A percentile compares a stretch with the other conserved stretches of the same genome.
Evolutionary conservation across 2,329 filamentous ascomycete species (phyloP).

Genomic region (Teratosphaeria pseudoeucalypti): DNA sequence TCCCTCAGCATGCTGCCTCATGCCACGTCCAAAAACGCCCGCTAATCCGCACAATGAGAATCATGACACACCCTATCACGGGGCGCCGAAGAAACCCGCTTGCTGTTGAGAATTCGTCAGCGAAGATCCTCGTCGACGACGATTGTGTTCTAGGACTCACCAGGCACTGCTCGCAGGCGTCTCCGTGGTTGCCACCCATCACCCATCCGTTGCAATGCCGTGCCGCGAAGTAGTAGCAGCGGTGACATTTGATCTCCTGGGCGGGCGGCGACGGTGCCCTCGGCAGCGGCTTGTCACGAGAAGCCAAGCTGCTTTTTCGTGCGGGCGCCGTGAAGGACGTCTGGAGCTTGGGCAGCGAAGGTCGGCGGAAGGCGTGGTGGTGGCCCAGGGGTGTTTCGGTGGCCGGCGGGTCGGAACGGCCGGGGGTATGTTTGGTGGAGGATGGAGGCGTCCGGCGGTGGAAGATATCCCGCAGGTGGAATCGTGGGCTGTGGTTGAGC

Average conservation of each 20-base stretch:
- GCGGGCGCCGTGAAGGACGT: slow-evolving; percentile 15
- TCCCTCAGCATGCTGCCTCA: not conserved
- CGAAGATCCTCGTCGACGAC: not conserved
- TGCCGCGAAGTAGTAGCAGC: slow-evolving; percentile 28
- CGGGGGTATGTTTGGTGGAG: slow-evolving; percentile 6
- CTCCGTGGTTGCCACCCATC: slow-evolving; percentile 22
- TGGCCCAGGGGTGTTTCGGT: not conserved
- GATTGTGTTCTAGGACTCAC: slow-evolving; percentile 7
- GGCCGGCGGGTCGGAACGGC: not conserved
- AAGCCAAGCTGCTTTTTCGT: slow-evolving; percentile 3
- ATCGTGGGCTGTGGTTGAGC: slow-evolving; percentile 8
- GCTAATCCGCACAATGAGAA: not conserved
- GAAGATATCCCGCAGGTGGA: slow-evolving; percentile 14
- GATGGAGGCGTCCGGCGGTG: slow-evolving; percentile 18
- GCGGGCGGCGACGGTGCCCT: slow-evolving; percentile 2
- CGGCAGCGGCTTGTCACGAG: slow-evolving; percentile 6
- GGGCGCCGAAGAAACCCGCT: slow-evolving; percentile 23
- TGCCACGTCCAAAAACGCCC: not conserved
- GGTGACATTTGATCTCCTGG: slow-evolving; percentile 23
- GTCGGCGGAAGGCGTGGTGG: slow-evolving; percentile 6
- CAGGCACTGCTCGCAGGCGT: slow-evolving; percentile 25
- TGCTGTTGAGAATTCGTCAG: slow-evolving; percentile 12
- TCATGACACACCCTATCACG: not conserved
- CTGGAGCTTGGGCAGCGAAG: slow-evolving; percentile 17
- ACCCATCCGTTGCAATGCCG: slow-evolving; percentile 28